Percentiles rank a stretch among this genome's conserved stretches.
Conservation (phyloP, 2,329 filamentous ascomycete genomes). For the Chaetomium strumarium region DNA sequence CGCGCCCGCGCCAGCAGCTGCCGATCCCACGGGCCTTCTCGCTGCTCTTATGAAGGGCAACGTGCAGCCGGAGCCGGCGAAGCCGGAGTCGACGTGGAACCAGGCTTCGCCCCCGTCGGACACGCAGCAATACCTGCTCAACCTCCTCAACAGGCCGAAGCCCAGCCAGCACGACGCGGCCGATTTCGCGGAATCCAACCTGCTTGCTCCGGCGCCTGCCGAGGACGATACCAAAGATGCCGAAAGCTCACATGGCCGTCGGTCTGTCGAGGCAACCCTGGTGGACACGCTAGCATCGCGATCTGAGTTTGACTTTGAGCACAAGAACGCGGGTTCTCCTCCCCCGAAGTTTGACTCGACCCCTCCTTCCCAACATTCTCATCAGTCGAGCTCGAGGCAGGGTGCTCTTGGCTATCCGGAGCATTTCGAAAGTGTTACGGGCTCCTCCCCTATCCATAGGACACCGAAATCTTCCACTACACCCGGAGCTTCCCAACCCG, state of each 20-base stretch:
- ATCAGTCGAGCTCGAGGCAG: slow-evolving; percentile 18
- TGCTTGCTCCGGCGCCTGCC: slow-evolving; percentile 41
- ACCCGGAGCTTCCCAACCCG: slow-evolving; percentile 28
- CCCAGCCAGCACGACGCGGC: slow-evolving; percentile 52
- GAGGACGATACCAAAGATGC: slow-evolving; percentile 28
- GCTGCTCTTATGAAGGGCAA: slow-evolving; percentile 56
- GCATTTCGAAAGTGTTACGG: slow-evolving; percentile 38
- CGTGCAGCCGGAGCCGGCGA: slow-evolving; percentile 42
- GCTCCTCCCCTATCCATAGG: slow-evolving; percentile 37
- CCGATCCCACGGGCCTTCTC: slow-evolving; percentile 52
- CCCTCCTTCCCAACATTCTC: slow-evolving; percentile 26
- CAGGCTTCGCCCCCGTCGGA: slow-evolving; percentile 54
- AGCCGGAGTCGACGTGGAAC: slow-evolving; percentile 39
- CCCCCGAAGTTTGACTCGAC: slow-evolving; percentile 25
- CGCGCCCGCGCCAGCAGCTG: slow-evolving; percentile 50
- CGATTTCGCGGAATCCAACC: slow-evolving; percentile 39
- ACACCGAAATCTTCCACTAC: slow-evolving; percentile 37
- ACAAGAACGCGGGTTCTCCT: slow-evolving; percentile 22
- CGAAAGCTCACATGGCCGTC: slow-evolving; percentile 18
- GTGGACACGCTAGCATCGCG: slow-evolving; percentile 24
- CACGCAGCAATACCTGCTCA: slow-evolving; percentile 79
- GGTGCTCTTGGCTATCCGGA: slow-evolving; percentile 32
- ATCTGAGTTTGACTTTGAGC: slow-evolving; percentile 27
- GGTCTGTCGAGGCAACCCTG: slow-evolving; percentile 22
- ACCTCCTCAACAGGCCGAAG: slow-evolving; percentile 75